Percentiles rank a stretch among this genome's conserved stretches.
These are phyloP conservation scores for Jacaranda mimosifolia DNA, from an alignment of 257 asterid species.

Conservation along the genomic window DNA sequence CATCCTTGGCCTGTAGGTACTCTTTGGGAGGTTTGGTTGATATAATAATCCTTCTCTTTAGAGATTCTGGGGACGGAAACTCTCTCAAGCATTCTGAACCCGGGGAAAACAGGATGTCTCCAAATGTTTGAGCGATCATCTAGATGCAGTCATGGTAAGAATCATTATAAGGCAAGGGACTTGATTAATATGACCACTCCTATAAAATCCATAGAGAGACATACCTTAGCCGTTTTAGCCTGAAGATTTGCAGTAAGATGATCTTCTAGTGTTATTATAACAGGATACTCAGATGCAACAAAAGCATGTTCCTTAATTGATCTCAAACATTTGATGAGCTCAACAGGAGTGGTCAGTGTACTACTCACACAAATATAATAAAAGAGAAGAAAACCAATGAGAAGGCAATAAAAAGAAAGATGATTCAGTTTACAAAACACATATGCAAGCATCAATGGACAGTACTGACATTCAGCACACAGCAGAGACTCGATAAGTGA, in stretches of 20 bases:
- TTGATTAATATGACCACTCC: conserved; percentile 21
- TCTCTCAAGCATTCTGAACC: conserved; percentile 54
- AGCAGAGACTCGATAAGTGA: neutral
- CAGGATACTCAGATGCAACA: conserved; percentile 68
- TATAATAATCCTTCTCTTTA: conserved; percentile 64
- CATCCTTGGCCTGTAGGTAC: conserved; percentile 60
- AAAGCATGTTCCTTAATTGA: conserved; percentile 73
- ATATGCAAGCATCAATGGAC: neutral
- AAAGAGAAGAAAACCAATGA: conserved; percentile 25
- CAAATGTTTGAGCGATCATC: conserved; percentile 68
- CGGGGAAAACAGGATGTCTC: conserved; percentile 63
- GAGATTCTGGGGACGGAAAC: conserved; percentile 65
- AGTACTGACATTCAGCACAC: conserved; percentile 7
- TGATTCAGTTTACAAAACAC: conserved; percentile 9
- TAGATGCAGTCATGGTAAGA: conserved; percentile 37
- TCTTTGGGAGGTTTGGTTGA: conserved; percentile 80
- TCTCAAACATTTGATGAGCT: conserved; percentile 59
- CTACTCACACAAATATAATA: conserved; percentile 40
- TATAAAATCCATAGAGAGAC: conserved; percentile 31
- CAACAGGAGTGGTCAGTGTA: conserved; percentile 69
- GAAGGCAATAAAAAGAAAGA: conserved; percentile 1
- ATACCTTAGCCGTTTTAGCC: conserved; percentile 77
- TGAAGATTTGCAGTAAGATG: conserved; percentile 69
- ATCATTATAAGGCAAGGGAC: conserved; percentile 29
- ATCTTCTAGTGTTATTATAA: conserved; percentile 70